Conservation (phyloP, 2,329 filamentous ascomycete species). For the Endoconidiophora polonica region DNA sequence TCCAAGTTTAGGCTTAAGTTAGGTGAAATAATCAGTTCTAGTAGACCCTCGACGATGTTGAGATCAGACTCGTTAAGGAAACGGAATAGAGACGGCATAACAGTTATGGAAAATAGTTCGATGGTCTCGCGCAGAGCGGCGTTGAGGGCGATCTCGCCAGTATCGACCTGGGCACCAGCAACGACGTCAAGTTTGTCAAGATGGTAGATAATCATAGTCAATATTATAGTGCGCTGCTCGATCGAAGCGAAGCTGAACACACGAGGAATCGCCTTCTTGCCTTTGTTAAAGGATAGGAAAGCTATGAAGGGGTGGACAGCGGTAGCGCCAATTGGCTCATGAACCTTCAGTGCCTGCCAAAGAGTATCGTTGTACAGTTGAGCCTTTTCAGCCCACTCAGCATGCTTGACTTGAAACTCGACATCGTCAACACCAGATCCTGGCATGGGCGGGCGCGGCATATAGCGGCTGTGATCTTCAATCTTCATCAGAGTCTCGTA, state of each 20-base stretch:
- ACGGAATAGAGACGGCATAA: conserved; percentile 78
- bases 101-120: conserved; percentile 71
- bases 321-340: conserved; percentile 70
- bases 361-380: conserved; percentile 60
- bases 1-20: conserved; percentile 56
- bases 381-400: conserved; percentile 61
- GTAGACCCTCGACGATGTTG: conserved; percentile 75
- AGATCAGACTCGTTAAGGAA: conserved; percentile 85
- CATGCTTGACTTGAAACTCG: conserved; percentile 54
- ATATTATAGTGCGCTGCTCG: conserved; percentile 82
- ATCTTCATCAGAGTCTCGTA: conserved; percentile 82
- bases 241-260: conserved; percentile 87
- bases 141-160: conserved; percentile 56
- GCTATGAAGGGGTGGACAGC: conserved; percentile 87
- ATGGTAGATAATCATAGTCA: conserved; percentile 91
- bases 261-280: conserved; percentile 87
- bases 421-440: conserved; percentile 35
- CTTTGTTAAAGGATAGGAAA: conserved; percentile 85
- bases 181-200: conserved; percentile 87
- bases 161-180: conserved; percentile 56
- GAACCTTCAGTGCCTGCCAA: conserved; percentile 78
- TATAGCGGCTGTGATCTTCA: conserved; percentile 76
- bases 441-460: conserved; percentile 39
- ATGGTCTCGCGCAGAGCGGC: conserved; percentile 74
- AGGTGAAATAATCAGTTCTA: conserved; percentile 62